A percentile compares a stretch with the other conserved stretches of the same genome.
These are phyloP conservation scores for Blastobotrys proliferans DNA, from an alignment of 1,139 yeast genomes.

Conservation along the genomic window DNA sequence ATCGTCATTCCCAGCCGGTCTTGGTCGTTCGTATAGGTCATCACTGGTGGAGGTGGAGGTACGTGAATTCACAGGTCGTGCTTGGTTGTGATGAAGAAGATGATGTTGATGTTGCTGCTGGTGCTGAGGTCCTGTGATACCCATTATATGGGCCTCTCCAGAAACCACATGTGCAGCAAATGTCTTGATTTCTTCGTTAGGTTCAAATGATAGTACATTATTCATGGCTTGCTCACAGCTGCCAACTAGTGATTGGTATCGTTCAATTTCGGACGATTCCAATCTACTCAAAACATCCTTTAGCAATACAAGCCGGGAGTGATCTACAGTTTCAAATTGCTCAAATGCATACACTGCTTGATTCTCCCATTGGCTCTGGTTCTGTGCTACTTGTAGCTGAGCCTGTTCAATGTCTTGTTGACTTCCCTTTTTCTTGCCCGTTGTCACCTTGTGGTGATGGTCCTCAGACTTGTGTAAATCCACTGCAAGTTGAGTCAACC, in stretches of 20 bases:
- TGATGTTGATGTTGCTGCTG: slow-evolving; percentile 1
- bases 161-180: slow-evolving; percentile 46
- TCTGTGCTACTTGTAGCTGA: slow-evolving; percentile 25
- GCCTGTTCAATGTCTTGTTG: slow-evolving; percentile 23
- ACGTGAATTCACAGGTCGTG: too few relatives aligned
- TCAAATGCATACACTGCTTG: slow-evolving; percentile 77
- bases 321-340: slow-evolving; percentile 72
- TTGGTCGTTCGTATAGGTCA: slow-evolving; percentile 5
- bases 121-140: slow-evolving; percentile 1
- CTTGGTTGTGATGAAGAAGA: neutral
- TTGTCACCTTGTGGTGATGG: slow-evolving; percentile 20
- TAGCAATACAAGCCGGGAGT: slow-evolving; percentile 57
- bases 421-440: slow-evolving; percentile 18
- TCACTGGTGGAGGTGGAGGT: neutral
- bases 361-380: slow-evolving; percentile 53
- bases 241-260: slow-evolving; percentile 31
- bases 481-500: slow-evolving; percentile 28
- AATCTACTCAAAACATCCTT: slow-evolving; percentile 67
- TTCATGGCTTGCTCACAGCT: slow-evolving; percentile 64
- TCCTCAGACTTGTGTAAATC: slow-evolving; percentile 23
- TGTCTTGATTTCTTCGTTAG: slow-evolving; percentile 53
- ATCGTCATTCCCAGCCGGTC: slow-evolving; percentile 10
- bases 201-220: slow-evolving; percentile 57
- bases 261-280: slow-evolving; percentile 51
- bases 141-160: slow-evolving; percentile 17